A percentile compares a stretch with the other conserved stretches of the same genome.
Conservation (phyloP, 257 asterid genomes). For the Voacanga thouarsii region DNA sequence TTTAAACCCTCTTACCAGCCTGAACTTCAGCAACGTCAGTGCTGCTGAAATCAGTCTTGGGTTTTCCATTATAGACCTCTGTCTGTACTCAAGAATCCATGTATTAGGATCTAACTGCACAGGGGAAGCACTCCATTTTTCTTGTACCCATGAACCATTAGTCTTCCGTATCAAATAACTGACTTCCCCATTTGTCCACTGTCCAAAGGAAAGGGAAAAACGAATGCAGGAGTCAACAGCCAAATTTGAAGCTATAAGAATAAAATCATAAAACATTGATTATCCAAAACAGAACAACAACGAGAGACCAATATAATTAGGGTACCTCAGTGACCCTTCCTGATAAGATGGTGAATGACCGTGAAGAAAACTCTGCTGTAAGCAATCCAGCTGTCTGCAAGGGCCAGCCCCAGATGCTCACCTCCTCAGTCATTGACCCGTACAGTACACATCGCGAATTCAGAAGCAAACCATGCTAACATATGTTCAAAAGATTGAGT, state of each 20-base stretch:
- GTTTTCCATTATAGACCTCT: conserved; percentile 42
- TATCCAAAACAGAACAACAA: background rate
- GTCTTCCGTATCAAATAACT: conserved; percentile 29
- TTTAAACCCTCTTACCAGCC: conserved; percentile 41
- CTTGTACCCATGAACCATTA: conserved; percentile 64
- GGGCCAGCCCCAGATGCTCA: conserved; percentile 96
- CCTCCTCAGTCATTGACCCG: conserved; percentile 56
- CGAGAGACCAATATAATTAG: background rate
- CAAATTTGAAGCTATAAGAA: background rate
- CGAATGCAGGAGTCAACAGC: background rate
- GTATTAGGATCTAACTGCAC: conserved; percentile 78
- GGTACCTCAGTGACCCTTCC: conserved; percentile 77
- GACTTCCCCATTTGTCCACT: conserved; percentile 65
- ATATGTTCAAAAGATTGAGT: background rate
- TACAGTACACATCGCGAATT: conserved; percentile 53
- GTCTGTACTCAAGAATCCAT: conserved; percentile 77
- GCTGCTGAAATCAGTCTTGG: conserved; percentile 44
- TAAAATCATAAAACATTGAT: too few species aligned
- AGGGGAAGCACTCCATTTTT: conserved; percentile 65
- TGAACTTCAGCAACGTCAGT: conserved; percentile 43
- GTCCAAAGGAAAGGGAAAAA: conserved; percentile 9
- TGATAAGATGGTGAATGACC: conserved; percentile 56
- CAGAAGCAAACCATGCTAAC: conserved; percentile 66
- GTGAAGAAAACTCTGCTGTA: conserved; percentile 47
- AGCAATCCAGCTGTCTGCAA: conserved; percentile 81